Evolutionary conservation across 192 early-diverging fungal species (phyloP).

Genomic region (Mortierella antarctica): DNA sequence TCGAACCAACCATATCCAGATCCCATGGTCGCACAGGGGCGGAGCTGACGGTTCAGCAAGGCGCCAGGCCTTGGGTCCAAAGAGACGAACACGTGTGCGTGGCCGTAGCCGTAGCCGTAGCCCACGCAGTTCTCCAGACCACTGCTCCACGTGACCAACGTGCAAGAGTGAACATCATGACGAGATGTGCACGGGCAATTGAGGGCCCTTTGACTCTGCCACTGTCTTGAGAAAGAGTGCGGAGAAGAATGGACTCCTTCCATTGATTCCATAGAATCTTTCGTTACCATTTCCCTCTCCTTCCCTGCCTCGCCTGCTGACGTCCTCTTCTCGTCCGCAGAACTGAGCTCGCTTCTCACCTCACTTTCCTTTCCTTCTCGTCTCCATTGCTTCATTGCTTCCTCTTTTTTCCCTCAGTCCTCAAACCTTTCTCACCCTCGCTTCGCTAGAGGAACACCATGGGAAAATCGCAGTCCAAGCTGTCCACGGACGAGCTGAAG

Average conservation of each 20-base stretch:
- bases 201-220: background rate
- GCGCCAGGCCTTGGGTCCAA: too few relatives aligned
- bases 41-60: too few relatives aligned
- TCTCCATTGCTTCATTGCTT: too few relatives aligned
- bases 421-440: background rate
- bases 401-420: background rate
- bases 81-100: too few relatives aligned
- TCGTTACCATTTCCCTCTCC: background rate
- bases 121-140: too few relatives aligned
- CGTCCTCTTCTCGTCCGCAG: background rate
- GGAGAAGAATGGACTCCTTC: slow-evolving; percentile 1
- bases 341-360: background rate
- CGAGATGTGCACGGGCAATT: too few relatives aligned
- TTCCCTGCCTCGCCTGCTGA: background rate
- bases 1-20: too few relatives aligned
- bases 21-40: too few relatives aligned
- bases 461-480: slow-evolving; percentile 90
- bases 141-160: too few relatives aligned
- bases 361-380: background rate
- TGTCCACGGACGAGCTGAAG: slow-evolving; percentile 78
- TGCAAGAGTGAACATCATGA: too few relatives aligned
- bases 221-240: background rate
- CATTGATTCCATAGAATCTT: slow-evolving; percentile 31
- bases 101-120: too few relatives aligned
- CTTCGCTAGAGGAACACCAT: slow-evolving; percentile 53